Evolutionary conservation across 768 basidiomycete genomes (phyloP).

Genomic region (Mycena chlorophos): DNA sequence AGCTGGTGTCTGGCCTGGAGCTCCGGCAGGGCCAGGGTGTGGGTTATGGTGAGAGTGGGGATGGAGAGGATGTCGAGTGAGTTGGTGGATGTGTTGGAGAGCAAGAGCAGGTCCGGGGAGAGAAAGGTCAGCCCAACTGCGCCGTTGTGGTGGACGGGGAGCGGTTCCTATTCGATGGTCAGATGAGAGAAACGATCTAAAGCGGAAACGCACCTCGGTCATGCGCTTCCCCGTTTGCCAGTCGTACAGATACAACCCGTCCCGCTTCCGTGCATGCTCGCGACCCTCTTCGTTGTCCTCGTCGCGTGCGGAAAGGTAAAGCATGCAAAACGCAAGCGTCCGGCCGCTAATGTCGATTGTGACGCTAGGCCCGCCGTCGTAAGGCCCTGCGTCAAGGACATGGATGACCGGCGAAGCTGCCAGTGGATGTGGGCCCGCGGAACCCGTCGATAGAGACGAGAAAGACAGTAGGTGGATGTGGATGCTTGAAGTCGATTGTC

Average conservation of each 20-base stretch:
- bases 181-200: background rate
- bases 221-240: background rate
- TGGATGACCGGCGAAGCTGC: background rate
- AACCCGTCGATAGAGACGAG: background rate
- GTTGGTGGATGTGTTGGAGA: background rate
- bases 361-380: background rate
- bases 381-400: background rate
- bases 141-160: background rate
- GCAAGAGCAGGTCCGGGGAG: background rate
- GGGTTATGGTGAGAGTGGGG: background rate
- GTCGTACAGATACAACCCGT: background rate
- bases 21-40: background rate
- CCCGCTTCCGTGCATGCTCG: no score
- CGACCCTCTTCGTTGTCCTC: background rate
- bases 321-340: background rate
- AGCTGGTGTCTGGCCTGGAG: background rate
- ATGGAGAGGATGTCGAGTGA: background rate
- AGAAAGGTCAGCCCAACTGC: background rate
- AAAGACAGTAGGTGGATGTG: conserved; percentile 1
- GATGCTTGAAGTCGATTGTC: background rate
- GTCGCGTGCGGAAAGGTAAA: background rate
- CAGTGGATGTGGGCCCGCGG: background rate
- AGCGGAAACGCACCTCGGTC: background rate
- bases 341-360: background rate
- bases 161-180: background rate